A percentile compares a stretch with the other conserved stretches of the same genome.
Conservation (phyloP, 441 rosid genomes). For the Adansonia gregorii region DNA sequence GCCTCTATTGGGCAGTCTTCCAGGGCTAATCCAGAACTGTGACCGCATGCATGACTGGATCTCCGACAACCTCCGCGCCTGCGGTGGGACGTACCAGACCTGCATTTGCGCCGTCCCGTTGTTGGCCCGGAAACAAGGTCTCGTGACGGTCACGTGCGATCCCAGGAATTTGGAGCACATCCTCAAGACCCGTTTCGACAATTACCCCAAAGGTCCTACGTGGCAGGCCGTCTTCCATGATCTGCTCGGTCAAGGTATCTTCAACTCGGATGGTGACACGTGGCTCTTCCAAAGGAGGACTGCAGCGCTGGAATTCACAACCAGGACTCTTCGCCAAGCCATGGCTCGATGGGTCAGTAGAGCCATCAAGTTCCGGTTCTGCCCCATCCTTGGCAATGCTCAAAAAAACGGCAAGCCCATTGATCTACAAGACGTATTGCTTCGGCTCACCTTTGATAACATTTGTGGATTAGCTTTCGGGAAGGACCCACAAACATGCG, state of each 20-base stretch:
- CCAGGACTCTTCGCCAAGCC: slow-evolving; percentile 94
- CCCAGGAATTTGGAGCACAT: slow-evolving; percentile 88
- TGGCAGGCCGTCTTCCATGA: slow-evolving; percentile 98
- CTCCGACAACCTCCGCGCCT: slow-evolving; percentile 86
- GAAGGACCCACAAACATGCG: slow-evolving; percentile 86
- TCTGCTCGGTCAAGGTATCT: slow-evolving; percentile 89
- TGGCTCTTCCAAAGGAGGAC: slow-evolving; percentile 96
- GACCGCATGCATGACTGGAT: slow-evolving; percentile 99
- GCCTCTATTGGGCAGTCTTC: slow-evolving; percentile 91
- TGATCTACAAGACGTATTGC: slow-evolving; percentile 88
- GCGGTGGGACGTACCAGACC: slow-evolving; percentile 97
- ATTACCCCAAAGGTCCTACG: slow-evolving; percentile 98
- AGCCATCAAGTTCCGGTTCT: slow-evolving; percentile 69
- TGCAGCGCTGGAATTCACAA: slow-evolving; percentile 95
- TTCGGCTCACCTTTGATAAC: slow-evolving; percentile 93
- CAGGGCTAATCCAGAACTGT: slow-evolving; percentile 81
- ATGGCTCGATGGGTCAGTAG: slow-evolving; percentile 96
- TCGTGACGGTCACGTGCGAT: slow-evolving; percentile 95
- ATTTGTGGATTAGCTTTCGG: slow-evolving; percentile 96
- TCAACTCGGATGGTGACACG: slow-evolving; percentile 90
- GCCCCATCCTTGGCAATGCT: slow-evolving; percentile 70
- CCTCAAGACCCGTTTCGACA: slow-evolving; percentile 82
- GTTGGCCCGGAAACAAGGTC: slow-evolving; percentile 82
- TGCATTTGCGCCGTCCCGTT: slow-evolving; percentile 91
- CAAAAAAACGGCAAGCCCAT: slow-evolving; percentile 51